Base-by-base conservation (phyloP, 2,329 filamentous ascomycete species). In the Phialophora verrucosa region DNA sequence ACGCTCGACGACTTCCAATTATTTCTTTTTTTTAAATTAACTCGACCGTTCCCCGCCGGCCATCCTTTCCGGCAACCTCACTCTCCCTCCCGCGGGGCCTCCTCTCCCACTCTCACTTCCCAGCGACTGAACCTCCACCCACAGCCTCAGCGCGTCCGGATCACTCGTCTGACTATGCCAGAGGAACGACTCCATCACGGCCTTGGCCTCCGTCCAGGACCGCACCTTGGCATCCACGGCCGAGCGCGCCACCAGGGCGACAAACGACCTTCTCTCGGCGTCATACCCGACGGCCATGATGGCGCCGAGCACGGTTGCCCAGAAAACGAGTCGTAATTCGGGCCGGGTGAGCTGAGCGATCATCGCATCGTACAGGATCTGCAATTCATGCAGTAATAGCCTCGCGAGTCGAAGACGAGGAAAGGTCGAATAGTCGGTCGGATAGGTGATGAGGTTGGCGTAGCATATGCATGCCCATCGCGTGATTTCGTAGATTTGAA, bases 381-480 rank as follows among this genome's bases (percentile, higher is more conserved):
- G n/a, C 20, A 50, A 6, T 23, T 50, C 20, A 1, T n/a, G 47
- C 8, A 50, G 47, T 4, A 50, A 11, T 20, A 50, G 20, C 47
- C 47, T 50, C 17, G 23, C 47, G 12, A 50, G 47, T 20, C 47
- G 47, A 12, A 50, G 47, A 20, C 47, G 47, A 11, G 47, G 47
- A 50, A 50, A 50, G 0, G 47, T 50, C 23, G 47, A 50, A 12
- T 50, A 50, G 23, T 50, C 47, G 8, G 47, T 50, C 8, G 47
- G 47, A 12, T 50, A 50, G 20, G 47, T 50, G 20, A 50, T 27
- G 20, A 50, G 47, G 23, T 50, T 50, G 47, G 47, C 47, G 47
- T 50, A 50, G 20, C 47, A 50, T 25, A 50, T 50, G 20, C 47
- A 50, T 11, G 47, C 47, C 47, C 47, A 50, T 8, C 47, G 47